phyloP scores from a whole-genome alignment of 352 stramenopile genomes.

The Phytophthora sansomeana region DNA sequence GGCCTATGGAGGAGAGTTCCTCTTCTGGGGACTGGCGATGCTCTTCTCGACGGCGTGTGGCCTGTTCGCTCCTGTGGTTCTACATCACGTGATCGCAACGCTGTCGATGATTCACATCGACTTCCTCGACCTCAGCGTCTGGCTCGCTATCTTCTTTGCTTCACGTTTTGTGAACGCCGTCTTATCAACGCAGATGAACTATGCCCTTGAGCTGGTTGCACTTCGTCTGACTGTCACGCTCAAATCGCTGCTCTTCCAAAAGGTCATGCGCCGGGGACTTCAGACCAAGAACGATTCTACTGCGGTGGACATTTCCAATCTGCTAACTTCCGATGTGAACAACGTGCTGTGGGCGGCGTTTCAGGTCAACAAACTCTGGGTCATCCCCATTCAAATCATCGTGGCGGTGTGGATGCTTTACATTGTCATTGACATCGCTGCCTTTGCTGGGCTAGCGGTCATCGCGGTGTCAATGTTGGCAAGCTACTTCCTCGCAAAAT shows the following conservation, averaged over 20 bases:
- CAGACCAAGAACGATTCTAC: conserved; percentile 23
- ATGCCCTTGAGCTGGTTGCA: conserved; percentile 40
- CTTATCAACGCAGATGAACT: conserved; percentile 31
- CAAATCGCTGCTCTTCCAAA: conserved; percentile 53
- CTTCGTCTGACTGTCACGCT: conserved; percentile 46
- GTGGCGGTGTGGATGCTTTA: conserved; percentile 53
- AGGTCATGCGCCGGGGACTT: conserved; percentile 40
- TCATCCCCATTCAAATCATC: conserved; percentile 52
- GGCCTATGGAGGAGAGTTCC: conserved; percentile 37
- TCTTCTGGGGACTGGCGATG: conserved; percentile 36
- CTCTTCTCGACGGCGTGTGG: conserved; percentile 41
- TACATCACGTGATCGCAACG: conserved; percentile 54
- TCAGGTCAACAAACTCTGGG: conserved; percentile 58
- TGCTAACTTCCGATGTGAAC: conserved; percentile 93
- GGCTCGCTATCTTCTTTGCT: conserved; percentile 55
- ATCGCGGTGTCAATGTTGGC: conserved; percentile 40
- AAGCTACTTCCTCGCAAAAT: conserved; percentile 67
- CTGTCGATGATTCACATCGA: conserved; percentile 35
- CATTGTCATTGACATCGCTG: conserved; percentile 47
- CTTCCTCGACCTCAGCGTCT: conserved; percentile 32
- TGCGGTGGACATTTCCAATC: conserved; percentile 89
- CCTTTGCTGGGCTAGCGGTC: conserved; percentile 48
- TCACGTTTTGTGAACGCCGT: conserved; percentile 47
- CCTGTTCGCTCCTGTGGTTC: conserved; percentile 53
- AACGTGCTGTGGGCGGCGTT: conserved; percentile 48